These are phyloP conservation scores for Bipolaris zeicola DNA, from an alignment of 2,329 filamentous ascomycete genomes.

Conservation along the genomic window DNA sequence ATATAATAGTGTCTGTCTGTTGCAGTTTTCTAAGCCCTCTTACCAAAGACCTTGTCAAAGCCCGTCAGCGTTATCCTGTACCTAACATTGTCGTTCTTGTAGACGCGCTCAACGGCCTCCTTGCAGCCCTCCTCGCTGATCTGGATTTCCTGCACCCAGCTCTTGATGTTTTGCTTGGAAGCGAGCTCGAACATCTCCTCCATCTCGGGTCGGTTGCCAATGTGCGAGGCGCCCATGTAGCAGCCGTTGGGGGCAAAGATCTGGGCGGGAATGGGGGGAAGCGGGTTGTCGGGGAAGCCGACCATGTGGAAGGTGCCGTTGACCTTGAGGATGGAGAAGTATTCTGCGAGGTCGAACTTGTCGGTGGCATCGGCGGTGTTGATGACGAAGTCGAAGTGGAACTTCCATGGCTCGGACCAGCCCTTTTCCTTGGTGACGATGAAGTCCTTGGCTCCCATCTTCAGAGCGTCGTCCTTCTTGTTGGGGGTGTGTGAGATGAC, in stretches of 20 bases:
- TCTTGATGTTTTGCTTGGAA: slow-evolving; percentile 58
- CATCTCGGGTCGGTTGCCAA: slow-evolving; percentile 58
- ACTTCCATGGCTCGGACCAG: slow-evolving; percentile 61
- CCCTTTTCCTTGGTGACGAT: slow-evolving; percentile 63
- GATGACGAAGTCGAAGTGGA: slow-evolving; percentile 76
- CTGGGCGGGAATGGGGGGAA: slow-evolving; percentile 73
- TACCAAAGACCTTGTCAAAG: slow-evolving; percentile 70
- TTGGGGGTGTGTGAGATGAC: slow-evolving; percentile 64
- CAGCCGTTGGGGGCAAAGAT: slow-evolving; percentile 75
- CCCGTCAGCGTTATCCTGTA: slow-evolving; percentile 74
- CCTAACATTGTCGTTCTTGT: slow-evolving; percentile 70
- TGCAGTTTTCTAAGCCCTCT: slow-evolving; percentile 39
- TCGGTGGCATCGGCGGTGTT: slow-evolving; percentile 73
- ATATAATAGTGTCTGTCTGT: background rate
- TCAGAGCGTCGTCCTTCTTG: slow-evolving; percentile 65
- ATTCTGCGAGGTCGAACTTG: slow-evolving; percentile 71
- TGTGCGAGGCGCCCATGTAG: slow-evolving; percentile 58
- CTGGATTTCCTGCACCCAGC: slow-evolving; percentile 68
- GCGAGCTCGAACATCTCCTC: slow-evolving; percentile 58
- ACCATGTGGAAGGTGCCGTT: slow-evolving; percentile 82
- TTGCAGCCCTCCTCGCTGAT: slow-evolving; percentile 73
- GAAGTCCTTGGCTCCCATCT: slow-evolving; percentile 66
- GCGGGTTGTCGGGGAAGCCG: slow-evolving; percentile 77
- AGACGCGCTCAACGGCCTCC: slow-evolving; percentile 70
- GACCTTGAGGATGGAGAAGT: slow-evolving; percentile 79